Base-by-base conservation (phyloP, 306 rosid genomes). In the Lathyrus tuberosus region DNA sequence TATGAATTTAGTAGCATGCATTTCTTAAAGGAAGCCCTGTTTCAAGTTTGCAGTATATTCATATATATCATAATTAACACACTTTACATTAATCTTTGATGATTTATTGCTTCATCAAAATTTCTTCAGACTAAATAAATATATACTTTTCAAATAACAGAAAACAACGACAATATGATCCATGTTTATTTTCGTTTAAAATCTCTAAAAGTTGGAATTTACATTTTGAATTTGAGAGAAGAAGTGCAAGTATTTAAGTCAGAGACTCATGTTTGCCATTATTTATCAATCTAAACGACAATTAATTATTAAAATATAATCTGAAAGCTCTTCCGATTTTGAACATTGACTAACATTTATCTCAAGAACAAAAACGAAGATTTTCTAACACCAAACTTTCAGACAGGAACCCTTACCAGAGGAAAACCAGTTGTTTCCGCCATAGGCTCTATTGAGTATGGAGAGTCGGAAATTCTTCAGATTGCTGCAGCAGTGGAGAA, bases 331-430 rank as follows among this genome's bases (percentile, higher is more conserved):
- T 30, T 43, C 20, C 44, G 15, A 69, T 51, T 52, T 52, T 61
- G 51, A 65, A 18, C 64, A 46, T 63, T 8, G 65, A 17, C 48
- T 12, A 51, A 8, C 59, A 28, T 28, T 57, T 13, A 28, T 57
- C 62, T 48, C 28, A n/a, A 1, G 16, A 35, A 11, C 41, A 16
- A 64, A 31, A 11, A 26, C 26, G n/a, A 51, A 77, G 69, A 74
- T 37, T 69, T 35, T 49, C 59, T 47, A 70, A 20, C 48, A 68
- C 78, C 74, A 35, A 61, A 67, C 65, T 70, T 81, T 78, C 96
- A 94, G 99, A 94, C 99, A 40, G 99, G 99, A 75, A 94, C 99
- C 65, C 91, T 94, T 73, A 91, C 99, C 52, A 86, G 85, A 83
- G 97, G 99, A 84, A 94, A 91, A 73, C 99, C 99, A 42, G 78